A percentile compares a stretch with the other conserved stretches of the same genome.
phyloP scores from a whole-genome alignment of 805 yeast genomes.

The Candida rishiriensis region DNA sequence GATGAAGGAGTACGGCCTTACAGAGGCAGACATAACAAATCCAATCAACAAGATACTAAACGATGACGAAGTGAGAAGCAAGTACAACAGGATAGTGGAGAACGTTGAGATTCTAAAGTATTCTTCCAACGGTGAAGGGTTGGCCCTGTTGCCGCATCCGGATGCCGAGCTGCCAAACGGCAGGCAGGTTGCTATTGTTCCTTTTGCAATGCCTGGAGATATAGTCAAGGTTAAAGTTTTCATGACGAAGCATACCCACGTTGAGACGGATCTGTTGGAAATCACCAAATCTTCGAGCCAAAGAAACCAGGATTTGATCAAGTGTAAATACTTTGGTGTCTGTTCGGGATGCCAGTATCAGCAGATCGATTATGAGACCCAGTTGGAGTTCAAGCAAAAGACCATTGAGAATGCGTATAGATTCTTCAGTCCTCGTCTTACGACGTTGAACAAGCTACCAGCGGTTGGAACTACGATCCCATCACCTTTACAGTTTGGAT shows the following conservation, averaged over 20 bases:
- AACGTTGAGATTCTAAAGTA: constrained; percentile 55
- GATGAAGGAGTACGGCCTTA: constrained; percentile 37
- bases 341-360: constrained; percentile 97
- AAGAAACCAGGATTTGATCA: constrained; percentile 55
- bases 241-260: constrained; percentile 71
- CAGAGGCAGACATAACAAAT: constrained; percentile 48
- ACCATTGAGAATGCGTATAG: constrained; percentile 81
- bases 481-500: constrained; percentile 74
- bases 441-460: constrained; percentile 46
- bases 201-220: constrained; percentile 89
- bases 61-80: constrained; percentile 41
- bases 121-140: constrained; percentile 84
- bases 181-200: constrained; percentile 68
- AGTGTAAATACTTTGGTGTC: constrained; percentile 81
- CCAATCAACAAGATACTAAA: constrained; percentile 65
- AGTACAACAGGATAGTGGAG: constrained; percentile 47
- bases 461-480: constrained; percentile 40
- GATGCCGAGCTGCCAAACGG: constrained; percentile 29
- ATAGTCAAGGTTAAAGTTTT: constrained; percentile 62
- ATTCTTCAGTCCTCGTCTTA: constrained; percentile 61
- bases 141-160: constrained; percentile 67
- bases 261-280: constrained; percentile 66
- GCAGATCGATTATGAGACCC: constrained; percentile 65
- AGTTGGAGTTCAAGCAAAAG: constrained; percentile 63
- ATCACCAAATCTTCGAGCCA: constrained; percentile 32